phyloP scores from a whole-genome alignment of 345 rosid genomes.

The Corchorus capsularis region DNA sequence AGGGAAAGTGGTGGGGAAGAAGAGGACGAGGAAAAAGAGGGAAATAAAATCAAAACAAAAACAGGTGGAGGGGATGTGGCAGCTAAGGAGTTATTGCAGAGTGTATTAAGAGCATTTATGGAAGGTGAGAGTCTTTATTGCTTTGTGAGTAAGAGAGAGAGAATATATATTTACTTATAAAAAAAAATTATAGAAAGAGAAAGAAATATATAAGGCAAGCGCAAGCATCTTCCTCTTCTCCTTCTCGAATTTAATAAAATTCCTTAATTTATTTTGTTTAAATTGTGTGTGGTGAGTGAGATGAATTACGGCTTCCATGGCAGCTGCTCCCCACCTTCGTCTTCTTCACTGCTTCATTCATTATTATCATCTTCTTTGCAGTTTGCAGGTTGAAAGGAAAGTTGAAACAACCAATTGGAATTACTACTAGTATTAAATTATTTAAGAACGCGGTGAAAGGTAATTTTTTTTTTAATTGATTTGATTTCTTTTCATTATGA shows the following conservation, averaged over 20 bases:
- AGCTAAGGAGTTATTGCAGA: constrained; percentile 71
- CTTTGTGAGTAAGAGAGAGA: constrained; percentile 34
- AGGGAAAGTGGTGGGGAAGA: constrained; percentile 31
- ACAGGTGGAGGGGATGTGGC: constrained; percentile 43
- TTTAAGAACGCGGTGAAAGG: no score
- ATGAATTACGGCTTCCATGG: background rate
- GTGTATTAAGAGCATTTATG: constrained; percentile 83
- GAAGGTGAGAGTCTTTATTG: constrained; percentile 44
- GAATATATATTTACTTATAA: no score
- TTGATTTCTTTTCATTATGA: no score
- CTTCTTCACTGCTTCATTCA: background rate
- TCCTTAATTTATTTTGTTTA: background rate
- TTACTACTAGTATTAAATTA: no score
- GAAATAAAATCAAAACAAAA: constrained; percentile 2
- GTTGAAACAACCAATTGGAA: no score
- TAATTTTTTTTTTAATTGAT: no score
- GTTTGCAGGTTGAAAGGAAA: no score
- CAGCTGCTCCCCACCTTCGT: background rate
- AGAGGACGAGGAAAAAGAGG: constrained; percentile 15
- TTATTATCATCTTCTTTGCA: no score
- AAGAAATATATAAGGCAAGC: background rate
- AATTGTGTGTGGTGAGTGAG: background rate
- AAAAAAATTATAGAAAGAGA: background rate
- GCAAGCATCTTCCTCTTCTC: background rate
- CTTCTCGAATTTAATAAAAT: no score